Base-by-base conservation (phyloP, 202 grass and related monocot genomes). In the Panicum virgatum region DNA sequence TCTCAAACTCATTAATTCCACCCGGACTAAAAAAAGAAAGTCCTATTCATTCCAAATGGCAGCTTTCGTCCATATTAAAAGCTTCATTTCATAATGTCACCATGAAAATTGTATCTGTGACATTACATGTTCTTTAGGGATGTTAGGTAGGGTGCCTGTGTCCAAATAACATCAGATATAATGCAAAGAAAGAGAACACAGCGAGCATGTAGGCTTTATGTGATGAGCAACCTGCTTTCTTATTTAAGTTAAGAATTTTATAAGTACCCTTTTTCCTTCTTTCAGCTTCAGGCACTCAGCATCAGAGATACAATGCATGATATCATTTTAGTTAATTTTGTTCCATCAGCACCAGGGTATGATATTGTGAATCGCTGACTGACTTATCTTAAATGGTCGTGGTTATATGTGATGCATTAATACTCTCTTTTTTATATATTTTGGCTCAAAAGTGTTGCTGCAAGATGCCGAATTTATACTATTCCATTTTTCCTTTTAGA, bases 131-230 rank as follows among this genome's bases (percentile, higher is more conserved):
- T 45, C 61, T 60, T 47, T 37, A 38, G 25, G 30, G 36, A 69
- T 12, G 20, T 8, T 1, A 23, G 74, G 75, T 66, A 69, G 53
- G 36, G 34, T 75, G 68, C 42, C 16, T 74, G 40, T 75, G 43
- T 75, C 48, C 42, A 88, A 39, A 66, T 23, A 60, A 36, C 42
- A 6, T 54, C 62, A 77, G 30, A 73, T 66, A 66, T 48, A 14
- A 66, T 50, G 23, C 14, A 25, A 29, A 59, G 42, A 77, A 37
- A 46, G 61, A 36, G 43, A 74, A 18, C 52, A 12, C 57, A 20
- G 5, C 1, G 6, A 61, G 0, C 51, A 47, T 48, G 5, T 47
- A 25, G 19, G 50, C 9, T 42, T 82, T 60, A 38, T 68, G 27
- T 27, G 12, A 23, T 44, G 5, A 69, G 3, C 40, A 39, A 26